A percentile compares a stretch with the other conserved stretches of the same genome.
These are phyloP conservation scores for Paramecium sexaurelia DNA, from an alignment of 73 alveolate genomes.

Conservation along the genomic window DNA sequence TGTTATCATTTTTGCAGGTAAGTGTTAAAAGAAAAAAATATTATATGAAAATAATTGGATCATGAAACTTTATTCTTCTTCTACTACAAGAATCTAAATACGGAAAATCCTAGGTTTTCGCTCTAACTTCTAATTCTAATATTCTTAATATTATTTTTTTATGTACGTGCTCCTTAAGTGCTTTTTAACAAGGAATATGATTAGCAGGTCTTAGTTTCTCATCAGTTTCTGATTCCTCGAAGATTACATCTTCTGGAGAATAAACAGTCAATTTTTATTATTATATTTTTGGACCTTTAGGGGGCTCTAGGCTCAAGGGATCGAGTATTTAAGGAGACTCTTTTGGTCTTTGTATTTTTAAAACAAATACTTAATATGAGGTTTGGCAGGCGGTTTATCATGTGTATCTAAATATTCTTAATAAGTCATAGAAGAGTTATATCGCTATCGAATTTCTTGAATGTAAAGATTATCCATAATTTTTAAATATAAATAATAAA, in stretches of 20 bases:
- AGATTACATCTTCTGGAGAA: conserved; percentile 23
- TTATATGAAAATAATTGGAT: not conserved
- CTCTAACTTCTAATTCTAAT: conserved; percentile 27
- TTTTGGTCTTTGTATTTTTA: conserved; percentile 19
- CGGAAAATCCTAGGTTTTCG: conserved; percentile 31
- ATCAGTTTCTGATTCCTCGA: conserved; percentile 36
- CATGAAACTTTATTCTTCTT: not conserved
- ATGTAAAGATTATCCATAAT: conserved; percentile 11
- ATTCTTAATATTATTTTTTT: not conserved
- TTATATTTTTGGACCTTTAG: conserved; percentile 30
- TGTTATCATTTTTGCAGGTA: not conserved
- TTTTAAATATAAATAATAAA: not conserved
- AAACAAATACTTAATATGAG: not conserved
- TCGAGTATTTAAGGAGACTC: conserved; percentile 32
- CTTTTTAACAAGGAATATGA: conserved; percentile 12
- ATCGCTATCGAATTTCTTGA: conserved; percentile 7
- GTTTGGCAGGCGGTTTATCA: conserved; percentile 42
- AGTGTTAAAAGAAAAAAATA: not conserved
- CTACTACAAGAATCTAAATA: not conserved
- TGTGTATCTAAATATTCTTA: not conserved
- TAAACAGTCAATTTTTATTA: not conserved
- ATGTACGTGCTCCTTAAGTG: not conserved
- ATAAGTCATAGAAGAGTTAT: conserved; percentile 9
- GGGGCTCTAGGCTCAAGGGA: conserved; percentile 23
- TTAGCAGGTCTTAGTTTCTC: not conserved